These are phyloP conservation scores for Dendrobium chrysotoxum DNA, from an alignment of 106 monocot species.

Conservation along the genomic window DNA sequence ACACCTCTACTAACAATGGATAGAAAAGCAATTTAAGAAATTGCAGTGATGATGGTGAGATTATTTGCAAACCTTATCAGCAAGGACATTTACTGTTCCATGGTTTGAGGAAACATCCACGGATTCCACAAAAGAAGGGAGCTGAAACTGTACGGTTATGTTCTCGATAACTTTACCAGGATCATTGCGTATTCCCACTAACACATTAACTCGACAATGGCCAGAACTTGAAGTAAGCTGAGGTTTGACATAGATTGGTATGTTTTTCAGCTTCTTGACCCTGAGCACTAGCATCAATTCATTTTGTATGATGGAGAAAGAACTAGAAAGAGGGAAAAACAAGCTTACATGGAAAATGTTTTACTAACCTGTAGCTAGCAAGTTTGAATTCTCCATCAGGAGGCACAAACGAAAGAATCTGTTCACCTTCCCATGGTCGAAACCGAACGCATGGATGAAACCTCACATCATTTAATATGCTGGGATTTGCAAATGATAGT, in stretches of 20 bases:
- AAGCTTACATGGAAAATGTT: neutral
- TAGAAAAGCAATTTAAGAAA: no score
- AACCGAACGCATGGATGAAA: constrained; percentile 87
- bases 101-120: constrained; percentile 66
- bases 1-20: no score
- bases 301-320: neutral
- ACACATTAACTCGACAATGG: constrained; percentile 58
- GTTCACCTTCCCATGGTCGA: constrained; percentile 76
- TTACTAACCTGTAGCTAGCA: constrained; percentile 64
- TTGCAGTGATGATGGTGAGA: no score
- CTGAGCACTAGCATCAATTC: constrained; percentile 19
- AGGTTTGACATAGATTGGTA: constrained; percentile 88
- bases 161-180: constrained; percentile 75
- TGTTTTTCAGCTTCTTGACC: constrained; percentile 75
- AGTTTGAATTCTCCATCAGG: constrained; percentile 81
- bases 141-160: constrained; percentile 60
- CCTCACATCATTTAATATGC: constrained; percentile 59
- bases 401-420: constrained; percentile 74
- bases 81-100: constrained; percentile 75
- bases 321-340: no score
- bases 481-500: constrained; percentile 64
- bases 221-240: constrained; percentile 67
- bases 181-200: constrained; percentile 82
- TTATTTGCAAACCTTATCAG: constrained; percentile 56
- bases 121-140: constrained; percentile 57